Conservation (phyloP, 176 grass and related monocot species). For the Metroxylon sagu region DNA sequence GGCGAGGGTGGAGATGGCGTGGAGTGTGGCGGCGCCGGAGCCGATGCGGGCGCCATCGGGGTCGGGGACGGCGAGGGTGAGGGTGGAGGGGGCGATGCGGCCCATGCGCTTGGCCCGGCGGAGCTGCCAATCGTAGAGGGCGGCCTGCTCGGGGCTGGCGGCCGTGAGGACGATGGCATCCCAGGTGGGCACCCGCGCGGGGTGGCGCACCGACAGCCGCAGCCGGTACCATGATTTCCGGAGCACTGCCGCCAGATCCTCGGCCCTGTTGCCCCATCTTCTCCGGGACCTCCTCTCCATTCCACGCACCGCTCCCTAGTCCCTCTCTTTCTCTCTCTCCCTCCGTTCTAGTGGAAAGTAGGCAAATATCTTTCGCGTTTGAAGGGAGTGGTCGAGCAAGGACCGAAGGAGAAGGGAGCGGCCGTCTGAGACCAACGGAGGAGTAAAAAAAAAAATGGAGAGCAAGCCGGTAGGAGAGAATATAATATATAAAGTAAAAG, state of each 20-base stretch:
- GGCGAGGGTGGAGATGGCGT: constrained; percentile 50
- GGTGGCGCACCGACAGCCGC: constrained; percentile 63
- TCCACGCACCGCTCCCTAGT: background rate
- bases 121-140: constrained; percentile 74
- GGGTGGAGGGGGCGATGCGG: constrained; percentile 56
- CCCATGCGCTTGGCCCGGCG: constrained; percentile 41
- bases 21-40: constrained; percentile 86
- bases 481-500: no score
- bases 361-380: no score
- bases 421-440: no score
- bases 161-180: constrained; percentile 80
- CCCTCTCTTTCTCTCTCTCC: background rate
- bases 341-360: no score
- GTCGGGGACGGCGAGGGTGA: constrained; percentile 66
- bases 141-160: constrained; percentile 74
- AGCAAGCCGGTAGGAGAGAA: no score
- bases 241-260: constrained; percentile 52
- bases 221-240: constrained; percentile 77
- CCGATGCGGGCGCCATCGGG: constrained; percentile 84
- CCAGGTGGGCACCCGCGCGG: constrained; percentile 63
- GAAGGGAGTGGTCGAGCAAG: no score
- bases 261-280: constrained; percentile 31
- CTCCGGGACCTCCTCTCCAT: background rate
- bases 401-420: no score
- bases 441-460: no score